Evolutionary conservation across 2,329 filamentous ascomycete genomes (phyloP).

Genomic region (Laburnicola sp.): DNA sequence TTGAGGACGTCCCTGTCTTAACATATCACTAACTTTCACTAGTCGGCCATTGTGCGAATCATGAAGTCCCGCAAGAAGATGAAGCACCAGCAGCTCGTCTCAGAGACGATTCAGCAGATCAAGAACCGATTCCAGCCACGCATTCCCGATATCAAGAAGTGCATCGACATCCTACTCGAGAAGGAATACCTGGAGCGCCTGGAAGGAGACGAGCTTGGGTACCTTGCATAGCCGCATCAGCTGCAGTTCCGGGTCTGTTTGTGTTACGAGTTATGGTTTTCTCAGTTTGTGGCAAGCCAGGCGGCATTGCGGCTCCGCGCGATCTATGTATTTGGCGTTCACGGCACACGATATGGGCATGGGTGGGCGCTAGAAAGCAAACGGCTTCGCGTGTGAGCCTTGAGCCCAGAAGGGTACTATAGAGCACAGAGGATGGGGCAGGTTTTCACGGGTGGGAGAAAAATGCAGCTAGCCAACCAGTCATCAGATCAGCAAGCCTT

Average conservation of each 20-base stretch:
- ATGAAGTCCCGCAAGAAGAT: conserved; percentile 99
- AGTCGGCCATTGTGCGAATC: conserved; percentile 98
- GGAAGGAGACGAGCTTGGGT: conserved; percentile 91
- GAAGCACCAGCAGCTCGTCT: conserved; percentile 93
- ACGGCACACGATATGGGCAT: background rate
- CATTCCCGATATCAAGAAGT: conserved; percentile 97
- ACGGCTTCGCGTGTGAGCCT: too few relatives aligned
- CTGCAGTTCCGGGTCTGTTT: background rate
- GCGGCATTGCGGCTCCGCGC: background rate
- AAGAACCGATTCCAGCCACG: conserved; percentile 90
- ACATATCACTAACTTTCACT: conserved; percentile 33
- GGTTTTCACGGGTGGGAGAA: too few relatives aligned
- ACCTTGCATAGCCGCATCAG: conserved; percentile 68
- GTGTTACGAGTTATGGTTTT: conserved; percentile 13
- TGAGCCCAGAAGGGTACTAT: too few relatives aligned
- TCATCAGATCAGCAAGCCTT: too few relatives aligned
- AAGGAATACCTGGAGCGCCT: conserved; percentile 98
- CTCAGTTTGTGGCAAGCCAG: background rate
- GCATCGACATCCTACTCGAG: conserved; percentile 96
- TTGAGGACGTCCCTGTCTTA: background rate
- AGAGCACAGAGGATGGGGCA: too few relatives aligned
- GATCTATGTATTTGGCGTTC: background rate
- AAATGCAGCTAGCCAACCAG: too few relatives aligned
- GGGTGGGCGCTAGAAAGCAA: too few relatives aligned
- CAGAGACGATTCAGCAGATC: conserved; percentile 95